Percentiles rank a stretch among this genome's conserved stretches.
Conservation (phyloP, 2,329 filamentous ascomycete genomes). For the Alternaria gaisen region DNA sequence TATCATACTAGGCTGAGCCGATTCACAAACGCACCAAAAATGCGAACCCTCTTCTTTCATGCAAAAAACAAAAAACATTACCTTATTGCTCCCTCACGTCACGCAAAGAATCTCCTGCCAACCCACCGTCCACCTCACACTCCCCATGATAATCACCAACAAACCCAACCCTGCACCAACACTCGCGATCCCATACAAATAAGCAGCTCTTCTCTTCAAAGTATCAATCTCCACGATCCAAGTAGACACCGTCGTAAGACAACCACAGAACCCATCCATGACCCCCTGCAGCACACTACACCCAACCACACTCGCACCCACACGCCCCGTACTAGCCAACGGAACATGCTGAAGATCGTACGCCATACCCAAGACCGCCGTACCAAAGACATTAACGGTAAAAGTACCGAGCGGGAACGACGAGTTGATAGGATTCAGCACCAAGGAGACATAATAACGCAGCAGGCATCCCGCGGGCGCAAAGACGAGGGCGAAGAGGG, state of each 20-base stretch:
- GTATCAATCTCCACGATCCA: constrained; percentile 57
- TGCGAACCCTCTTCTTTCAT: not conserved
- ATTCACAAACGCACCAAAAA: not conserved
- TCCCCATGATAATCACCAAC: constrained; percentile 77
- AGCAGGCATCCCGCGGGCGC: constrained; percentile 80
- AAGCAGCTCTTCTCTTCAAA: constrained; percentile 63
- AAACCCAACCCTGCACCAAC: constrained; percentile 66
- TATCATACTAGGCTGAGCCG: not conserved
- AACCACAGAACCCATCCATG: constrained; percentile 59
- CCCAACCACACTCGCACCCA: constrained; percentile 52
- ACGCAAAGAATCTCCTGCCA: constrained; percentile 33
- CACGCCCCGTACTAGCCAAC: constrained; percentile 55
- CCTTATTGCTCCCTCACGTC: not conserved
- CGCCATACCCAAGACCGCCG: constrained; percentile 75
- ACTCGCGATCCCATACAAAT: constrained; percentile 72
- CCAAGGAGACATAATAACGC: constrained; percentile 75
- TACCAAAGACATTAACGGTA: constrained; percentile 79
- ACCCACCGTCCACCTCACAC: constrained; percentile 71
- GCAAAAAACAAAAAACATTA: not conserved
- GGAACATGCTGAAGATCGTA: constrained; percentile 78
- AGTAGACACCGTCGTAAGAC: constrained; percentile 59
- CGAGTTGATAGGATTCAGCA: constrained; percentile 72
- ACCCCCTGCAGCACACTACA: constrained; percentile 60
- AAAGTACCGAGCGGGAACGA: constrained; percentile 89
- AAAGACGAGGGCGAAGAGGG: constrained; percentile 80